Conservation (phyloP, 2,329 filamentous ascomycete genomes). For the Fonsecaea erecta region DNA sequence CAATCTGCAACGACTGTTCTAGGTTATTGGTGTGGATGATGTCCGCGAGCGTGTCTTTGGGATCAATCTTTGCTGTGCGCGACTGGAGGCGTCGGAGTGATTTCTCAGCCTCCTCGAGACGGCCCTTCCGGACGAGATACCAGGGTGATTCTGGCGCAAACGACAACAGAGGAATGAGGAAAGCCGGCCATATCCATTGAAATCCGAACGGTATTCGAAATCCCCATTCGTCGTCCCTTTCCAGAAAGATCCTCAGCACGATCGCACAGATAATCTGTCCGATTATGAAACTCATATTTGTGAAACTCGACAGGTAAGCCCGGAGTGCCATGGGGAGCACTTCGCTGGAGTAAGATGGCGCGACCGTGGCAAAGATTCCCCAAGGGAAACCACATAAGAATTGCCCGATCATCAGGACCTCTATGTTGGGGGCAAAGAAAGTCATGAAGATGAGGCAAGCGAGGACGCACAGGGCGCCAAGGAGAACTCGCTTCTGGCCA, state of each 20-base stretch:
- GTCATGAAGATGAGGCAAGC: constrained; percentile 40
- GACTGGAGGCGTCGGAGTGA: constrained; percentile 37
- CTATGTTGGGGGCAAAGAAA: constrained; percentile 39
- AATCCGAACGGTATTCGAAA: constrained; percentile 39
- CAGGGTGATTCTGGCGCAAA: constrained; percentile 40
- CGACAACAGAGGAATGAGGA: constrained; percentile 35
- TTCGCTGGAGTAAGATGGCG: constrained; percentile 31
- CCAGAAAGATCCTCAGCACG: constrained; percentile 34
- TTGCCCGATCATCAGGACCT: constrained; percentile 38
- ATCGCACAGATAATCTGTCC: constrained; percentile 42
- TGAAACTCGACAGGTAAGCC: constrained; percentile 22
- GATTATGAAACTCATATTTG: constrained; percentile 31
- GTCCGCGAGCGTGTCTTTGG: constrained; percentile 42
- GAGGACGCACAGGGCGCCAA: constrained; percentile 24
- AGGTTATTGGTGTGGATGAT: constrained; percentile 47
- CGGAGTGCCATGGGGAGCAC: constrained; percentile 29
- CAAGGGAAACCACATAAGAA: constrained; percentile 38
- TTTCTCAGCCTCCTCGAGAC: constrained; percentile 36
- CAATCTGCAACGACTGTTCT: constrained; percentile 38
- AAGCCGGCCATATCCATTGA: constrained; percentile 38
- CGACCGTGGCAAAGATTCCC: constrained; percentile 31
- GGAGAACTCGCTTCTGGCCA: constrained; percentile 29
- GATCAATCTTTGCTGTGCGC: constrained; percentile 17
- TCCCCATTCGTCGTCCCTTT: constrained; percentile 31
- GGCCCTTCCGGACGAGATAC: constrained; percentile 38